phyloP scores from a whole-genome alignment of 1,284 basidiomycete species.

The Cutaneotrichosporon sp. region DNA sequence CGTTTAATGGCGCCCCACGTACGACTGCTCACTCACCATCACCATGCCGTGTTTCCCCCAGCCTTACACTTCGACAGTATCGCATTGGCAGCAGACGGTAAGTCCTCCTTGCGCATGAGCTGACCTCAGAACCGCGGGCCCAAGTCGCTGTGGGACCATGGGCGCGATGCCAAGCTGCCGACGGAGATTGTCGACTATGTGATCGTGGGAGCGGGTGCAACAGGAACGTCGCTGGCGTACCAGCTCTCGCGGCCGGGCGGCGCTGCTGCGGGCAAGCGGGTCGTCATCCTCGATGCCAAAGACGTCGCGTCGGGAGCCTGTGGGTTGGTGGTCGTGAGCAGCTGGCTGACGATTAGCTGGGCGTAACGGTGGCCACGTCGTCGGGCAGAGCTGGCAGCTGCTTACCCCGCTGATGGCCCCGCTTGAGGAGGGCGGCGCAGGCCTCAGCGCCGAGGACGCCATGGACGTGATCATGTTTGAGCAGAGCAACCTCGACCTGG shows the following conservation, averaged over 20 bases:
- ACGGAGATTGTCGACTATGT: constrained; percentile 29
- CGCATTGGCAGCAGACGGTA: constrained; percentile 18
- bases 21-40: not conserved
- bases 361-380: constrained; percentile 48
- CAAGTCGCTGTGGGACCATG: constrained; percentile 31
- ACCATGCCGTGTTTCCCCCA: constrained; percentile 11
- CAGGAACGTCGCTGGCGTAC: constrained; percentile 33
- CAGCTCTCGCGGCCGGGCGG: constrained; percentile 34
- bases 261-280: constrained; percentile 26
- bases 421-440: constrained; percentile 36
- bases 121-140: constrained; percentile 29
- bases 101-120: not conserved
- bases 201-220: constrained; percentile 33
- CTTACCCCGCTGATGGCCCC: constrained; percentile 28
- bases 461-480: constrained; percentile 59
- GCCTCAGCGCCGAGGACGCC: constrained; percentile 47
- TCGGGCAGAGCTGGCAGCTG: constrained; percentile 32
- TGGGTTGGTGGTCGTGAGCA: constrained; percentile 16
- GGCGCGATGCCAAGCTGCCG: constrained; percentile 25
- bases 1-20: not conserved
- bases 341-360: constrained; percentile 21
- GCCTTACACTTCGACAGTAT: constrained; percentile 12
- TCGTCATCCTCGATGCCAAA: constrained; percentile 44
- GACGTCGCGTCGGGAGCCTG: constrained; percentile 46
- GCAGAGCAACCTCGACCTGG: constrained; percentile 69